Conservation (phyloP, 148 eudicot genomes). For the Chenopodium album region DNA sequence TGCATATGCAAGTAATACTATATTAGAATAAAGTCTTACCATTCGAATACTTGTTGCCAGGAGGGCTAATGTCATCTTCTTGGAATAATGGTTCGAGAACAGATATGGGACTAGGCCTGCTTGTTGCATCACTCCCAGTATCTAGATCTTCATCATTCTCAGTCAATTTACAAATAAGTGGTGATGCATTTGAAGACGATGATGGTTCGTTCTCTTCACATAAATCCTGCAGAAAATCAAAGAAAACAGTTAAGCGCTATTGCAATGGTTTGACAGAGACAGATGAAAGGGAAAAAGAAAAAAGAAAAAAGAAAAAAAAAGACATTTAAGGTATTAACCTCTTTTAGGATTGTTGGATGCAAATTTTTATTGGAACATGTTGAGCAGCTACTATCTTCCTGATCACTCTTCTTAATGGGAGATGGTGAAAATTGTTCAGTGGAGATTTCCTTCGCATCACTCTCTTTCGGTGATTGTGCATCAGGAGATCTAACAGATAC, state of each 20-base stretch:
- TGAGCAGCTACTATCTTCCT: constrained; percentile 21
- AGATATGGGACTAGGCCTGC: constrained; percentile 82
- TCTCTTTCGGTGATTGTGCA: constrained; percentile 33
- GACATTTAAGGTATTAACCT: constrained; percentile 32
- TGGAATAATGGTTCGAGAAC: constrained; percentile 78
- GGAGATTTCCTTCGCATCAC: constrained; percentile 25
- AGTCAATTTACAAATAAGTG: constrained; percentile 34
- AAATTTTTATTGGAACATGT: constrained; percentile 32
- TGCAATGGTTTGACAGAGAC: background rate
- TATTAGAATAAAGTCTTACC: constrained; percentile 37
- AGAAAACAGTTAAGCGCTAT: background rate
- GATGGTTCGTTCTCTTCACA: constrained; percentile 36
- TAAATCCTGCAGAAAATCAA: constrained; percentile 39
- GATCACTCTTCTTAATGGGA: constrained; percentile 20
- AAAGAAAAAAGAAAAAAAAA: too few species aligned
- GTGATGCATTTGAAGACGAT: constrained; percentile 45
- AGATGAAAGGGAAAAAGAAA: background rate
- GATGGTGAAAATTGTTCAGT: constrained; percentile 29
- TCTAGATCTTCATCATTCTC: constrained; percentile 40
- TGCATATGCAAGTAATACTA: background rate
- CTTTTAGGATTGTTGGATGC: constrained; percentile 23
- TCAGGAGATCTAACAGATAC: constrained; percentile 33
- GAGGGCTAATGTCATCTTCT: constrained; percentile 73
- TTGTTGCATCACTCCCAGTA: constrained; percentile 42
- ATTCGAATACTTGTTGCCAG: constrained; percentile 37